phyloP scores from a whole-genome alignment of 164 flowering plant genomes.

The Pachysandra terminalis region DNA sequence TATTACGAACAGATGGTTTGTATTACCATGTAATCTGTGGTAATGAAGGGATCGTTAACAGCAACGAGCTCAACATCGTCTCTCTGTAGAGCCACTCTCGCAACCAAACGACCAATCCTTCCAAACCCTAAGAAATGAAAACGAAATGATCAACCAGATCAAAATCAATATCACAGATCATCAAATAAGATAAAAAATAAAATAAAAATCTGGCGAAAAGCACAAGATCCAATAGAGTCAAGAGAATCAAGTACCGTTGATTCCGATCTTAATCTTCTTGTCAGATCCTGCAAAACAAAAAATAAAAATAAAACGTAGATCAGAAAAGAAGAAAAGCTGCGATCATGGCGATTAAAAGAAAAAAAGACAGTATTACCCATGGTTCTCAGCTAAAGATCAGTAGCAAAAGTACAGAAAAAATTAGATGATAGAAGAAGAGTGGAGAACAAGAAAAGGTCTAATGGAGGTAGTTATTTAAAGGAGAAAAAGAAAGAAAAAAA shows the following conservation, averaged over 20 bases:
- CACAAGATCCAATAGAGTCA: background rate
- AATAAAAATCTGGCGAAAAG: background rate
- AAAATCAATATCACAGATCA: background rate
- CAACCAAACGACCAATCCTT: slow-evolving; percentile 90
- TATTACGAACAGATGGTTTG: background rate
- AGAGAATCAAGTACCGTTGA: slow-evolving; percentile 58
- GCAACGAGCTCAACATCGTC: slow-evolving; percentile 89
- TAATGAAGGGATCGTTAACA: slow-evolving; percentile 85
- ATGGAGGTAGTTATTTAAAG: background rate
- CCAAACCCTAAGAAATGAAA: slow-evolving; percentile 59
- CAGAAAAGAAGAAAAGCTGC: background rate
- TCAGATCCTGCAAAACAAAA: slow-evolving; percentile 8
- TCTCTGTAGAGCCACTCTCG: slow-evolving; percentile 73
- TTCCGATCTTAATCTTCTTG: slow-evolving; percentile 54
- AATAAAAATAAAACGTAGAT: background rate
- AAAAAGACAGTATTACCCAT: background rate
- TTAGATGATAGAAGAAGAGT: background rate
- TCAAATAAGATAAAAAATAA: background rate
- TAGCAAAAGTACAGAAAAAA: background rate
- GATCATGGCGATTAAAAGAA: background rate
- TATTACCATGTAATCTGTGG: slow-evolving; percentile 81
- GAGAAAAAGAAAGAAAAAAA: background rate
- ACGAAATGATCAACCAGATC: background rate
- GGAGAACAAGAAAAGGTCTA: background rate
- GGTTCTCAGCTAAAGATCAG: background rate